Percentiles rank a stretch among this genome's conserved stretches.
phyloP scores from a whole-genome alignment of 2,329 filamentous ascomycete species.

The Penicillium sp. region DNA sequence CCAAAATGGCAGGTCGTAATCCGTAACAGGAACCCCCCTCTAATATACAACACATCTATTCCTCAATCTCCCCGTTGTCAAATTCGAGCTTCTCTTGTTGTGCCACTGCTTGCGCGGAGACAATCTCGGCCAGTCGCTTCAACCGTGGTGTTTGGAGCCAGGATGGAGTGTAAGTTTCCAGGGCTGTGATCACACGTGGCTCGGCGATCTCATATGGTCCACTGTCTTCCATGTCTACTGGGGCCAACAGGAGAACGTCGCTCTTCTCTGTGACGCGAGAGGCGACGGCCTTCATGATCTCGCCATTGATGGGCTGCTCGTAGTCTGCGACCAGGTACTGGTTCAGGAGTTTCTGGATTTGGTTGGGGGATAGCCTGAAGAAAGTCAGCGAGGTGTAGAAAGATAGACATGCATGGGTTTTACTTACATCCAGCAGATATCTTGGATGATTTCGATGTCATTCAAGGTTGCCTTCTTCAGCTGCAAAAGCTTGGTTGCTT shows the following conservation, averaged over 20 bases:
- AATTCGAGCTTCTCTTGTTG: constrained; percentile 83
- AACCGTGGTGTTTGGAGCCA: constrained; percentile 96
- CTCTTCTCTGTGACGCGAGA: constrained; percentile 98
- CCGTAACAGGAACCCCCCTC: constrained; percentile 26
- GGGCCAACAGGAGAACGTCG: constrained; percentile 87
- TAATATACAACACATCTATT: constrained; percentile 31
- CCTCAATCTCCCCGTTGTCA: constrained; percentile 30
- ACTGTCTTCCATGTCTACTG: constrained; percentile 98
- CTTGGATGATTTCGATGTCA: constrained; percentile 99
- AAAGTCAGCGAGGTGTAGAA: not conserved
- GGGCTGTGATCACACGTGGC: constrained; percentile 88
- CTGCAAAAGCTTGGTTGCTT: constrained; percentile 97
- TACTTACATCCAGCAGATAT: constrained; percentile 99
- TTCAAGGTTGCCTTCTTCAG: constrained; percentile 98
- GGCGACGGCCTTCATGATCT: constrained; percentile 99
- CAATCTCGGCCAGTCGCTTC: constrained; percentile 96
- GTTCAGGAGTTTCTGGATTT: constrained; percentile 98
- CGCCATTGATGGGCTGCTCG: constrained; percentile 98
- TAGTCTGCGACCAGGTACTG: constrained; percentile 99
- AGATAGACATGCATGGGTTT: not conserved
- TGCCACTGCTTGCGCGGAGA: constrained; percentile 92
- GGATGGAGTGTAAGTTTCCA: constrained; percentile 97
- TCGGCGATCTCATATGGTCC: constrained; percentile 98
- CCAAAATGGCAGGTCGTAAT: constrained; percentile 25
- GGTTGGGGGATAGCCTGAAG: constrained; percentile 86